Evolutionary conservation across 2,329 filamentous ascomycete genomes (phyloP), one percentile per base, ranked within the genome.

Genomic region (Tolypocladium tundrense): DNA sequence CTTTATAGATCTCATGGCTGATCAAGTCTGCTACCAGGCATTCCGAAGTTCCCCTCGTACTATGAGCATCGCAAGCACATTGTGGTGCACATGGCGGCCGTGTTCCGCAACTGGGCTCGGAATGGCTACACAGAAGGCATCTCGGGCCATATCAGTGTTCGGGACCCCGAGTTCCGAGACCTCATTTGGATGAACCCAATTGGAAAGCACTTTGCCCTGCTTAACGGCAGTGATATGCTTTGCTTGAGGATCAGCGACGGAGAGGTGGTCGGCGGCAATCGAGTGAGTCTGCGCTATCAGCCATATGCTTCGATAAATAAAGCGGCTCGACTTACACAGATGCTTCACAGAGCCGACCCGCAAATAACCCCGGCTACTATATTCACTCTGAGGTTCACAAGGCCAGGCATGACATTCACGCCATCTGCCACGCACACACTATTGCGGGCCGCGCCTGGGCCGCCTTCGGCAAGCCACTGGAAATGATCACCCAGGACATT

Each of bases 161-260:
- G 85, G 14, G 86, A 89, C 66, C 85, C 86, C 0, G 84, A 88
- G 67, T 75, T 81, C 63, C 72, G 74, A 0, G 74, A 82, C 60
- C 76, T 77, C 16, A 86, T 88, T 72, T 90, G 88, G 87, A 89
- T 87, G 67, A 79, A 90, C 84, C 73, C 86, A 74, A 57, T 90
- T 3, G 84, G 82, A 7, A 78, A 77, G 55, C 87, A 89, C 69
- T 90, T 88, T 66, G 85, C 80, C 31, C 73, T 86, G 62, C 75
- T 90, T 60, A 84, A 81, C 60, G 85, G 85, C 0, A 79, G 78
- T 7, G 87, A 90, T 69, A 85, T 90, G 81, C 79, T 90, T 54
- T 79, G 85, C 50, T 74, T 88, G 6, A 79, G 88, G 61, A 75
- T 77, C 58, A 67, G 67, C 52, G 70, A 73, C 13, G 87, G 86